Evolutionary conservation across 2,329 filamentous ascomycete species (phyloP), one percentile per base, ranked within the genome.

Genomic region (Ophiostoma triangulosporum): DNA sequence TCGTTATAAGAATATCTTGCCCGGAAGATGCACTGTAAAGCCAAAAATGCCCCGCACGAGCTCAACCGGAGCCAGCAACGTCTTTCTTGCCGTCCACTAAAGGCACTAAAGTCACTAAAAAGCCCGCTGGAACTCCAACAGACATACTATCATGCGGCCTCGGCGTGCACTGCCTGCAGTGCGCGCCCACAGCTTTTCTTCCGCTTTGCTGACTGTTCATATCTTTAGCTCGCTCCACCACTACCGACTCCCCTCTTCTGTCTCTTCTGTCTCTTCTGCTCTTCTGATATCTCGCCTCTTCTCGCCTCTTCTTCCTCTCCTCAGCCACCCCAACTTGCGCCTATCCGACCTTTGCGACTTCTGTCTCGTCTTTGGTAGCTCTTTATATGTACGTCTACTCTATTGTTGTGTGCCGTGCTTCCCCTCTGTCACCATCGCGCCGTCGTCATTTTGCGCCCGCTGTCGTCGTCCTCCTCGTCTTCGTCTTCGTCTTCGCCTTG

Each of bases 131-230:
- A 20, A 38, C 35, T 38, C n/a, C 35, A 17, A n/a, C 33, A 6
- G 29, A 31, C 29, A 11, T 31, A 6, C 6, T 6, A 3, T 31
- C 6, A 3, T n/a, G 15, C 15, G 6, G 33, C 11, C 36, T 40
- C 17, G 17, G 17, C 17, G 20, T 24, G 36, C 36, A 17, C 36
- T 24, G 17, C 36, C 17, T 40, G 5, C 14, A 26, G 12, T 6
- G 38, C 38, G 17, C n/a, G n/a, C 49, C 52, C 52, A 54, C 46
- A 54, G 48, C 48, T 54, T 50, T 50, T 35, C 32, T 46, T 50
- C 26, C 33, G 17, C 20, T 40, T 36, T 40, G 36, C 36, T 40
- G 36, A 24, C 38, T 43, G 38, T 24, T 43, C 38, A 6, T 35
- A 32, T 40, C n/a, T 35, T 46, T 49, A 24, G 51, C 48, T 40